Evolutionary conservation across 306 rosid genomes (phyloP), one percentile per base, ranked within the genome.

Genomic region (Ormosia semicastrata): DNA sequence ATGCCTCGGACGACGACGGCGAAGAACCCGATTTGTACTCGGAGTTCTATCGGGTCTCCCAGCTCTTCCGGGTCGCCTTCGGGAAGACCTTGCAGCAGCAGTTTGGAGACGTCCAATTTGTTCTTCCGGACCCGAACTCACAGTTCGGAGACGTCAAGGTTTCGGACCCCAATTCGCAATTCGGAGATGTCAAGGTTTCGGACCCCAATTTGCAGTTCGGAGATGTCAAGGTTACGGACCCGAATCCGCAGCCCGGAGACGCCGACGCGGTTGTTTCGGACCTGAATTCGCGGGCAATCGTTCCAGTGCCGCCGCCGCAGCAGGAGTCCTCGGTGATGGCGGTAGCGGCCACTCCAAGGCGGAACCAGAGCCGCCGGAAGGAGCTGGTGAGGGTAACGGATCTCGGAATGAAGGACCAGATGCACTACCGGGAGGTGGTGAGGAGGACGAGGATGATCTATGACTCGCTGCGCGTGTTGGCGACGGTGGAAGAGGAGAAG

Each of bases 351-450:
- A 79, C 77, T 63, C 78, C 75, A 63, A 39, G 46, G 54, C 18
- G 88, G 5, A 66, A 67, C 4, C 18, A 12, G 3, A 15, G 14
- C 33, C 63, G 62, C 18, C 14, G 86, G 15, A 81, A 86, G 59
- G 99, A 93, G 87, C 90, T 95, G 0, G 99, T 95, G 2, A 82
- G 99, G 57, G 93, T 93, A 11, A 73, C 86, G 39, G 92, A 91
- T 78, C 84, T 95, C 14, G 75, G 85, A 3, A 10, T 18, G 7
- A 92, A 83, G 71, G 97, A 93, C 37, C 88, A 81, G 64, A 62
- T 85, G 29, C 76, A 86, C 59, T 87, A 81, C 33, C 90, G 97
- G 0, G 89, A 84, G 33, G 84, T 70, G 3, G 87, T 95, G 34
- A 64, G 99, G 53, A 76, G 87, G 76, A 89, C 96, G 2, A 76